Base-by-base conservation (phyloP, 1,139 yeast genomes). In the Candida tunisiensis region DNA sequence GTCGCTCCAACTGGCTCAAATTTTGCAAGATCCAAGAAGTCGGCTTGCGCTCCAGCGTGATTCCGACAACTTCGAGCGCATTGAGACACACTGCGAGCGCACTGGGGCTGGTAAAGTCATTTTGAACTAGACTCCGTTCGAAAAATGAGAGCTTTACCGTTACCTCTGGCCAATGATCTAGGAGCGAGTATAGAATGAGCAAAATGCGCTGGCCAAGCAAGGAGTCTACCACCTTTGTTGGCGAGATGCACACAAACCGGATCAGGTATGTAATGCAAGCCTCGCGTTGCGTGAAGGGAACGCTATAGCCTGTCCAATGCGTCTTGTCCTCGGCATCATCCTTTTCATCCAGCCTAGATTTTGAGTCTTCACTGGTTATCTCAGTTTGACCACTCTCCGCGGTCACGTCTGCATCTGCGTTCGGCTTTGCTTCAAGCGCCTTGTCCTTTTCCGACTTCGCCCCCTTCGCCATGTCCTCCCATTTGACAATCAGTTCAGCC, bases 221-320 rank as follows among this genome's bases (percentile, higher is more conserved):
- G 42, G 74, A 74, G 37, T 83, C 94, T 0, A 88, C 69, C 0
- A 88, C 88, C 37, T 91, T 64, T 34, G 78, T 85, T 3, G 83
- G 83, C 31, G 85, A 73, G 25, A 83, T 73, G 49, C 96, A 85
- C 21, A 85, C 77, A 41, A 79, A 83, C 31, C 96, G 61, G 25
- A 88, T 78, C 42, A 91, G 60, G 47, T 80, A 85, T 0, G 93
- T 83, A n/a, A 83, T 74, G 47, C 92, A 82, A 0, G 94, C 82
- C 48, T 85, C 96, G 25, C 92, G 62, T 45, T 80, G 85, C 14
- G 75, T 70, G 35, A 75, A 65, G 2, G 95, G 91, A 28, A 83
- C 71, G 3, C 60, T 47, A 39, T 73, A 77, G n/a, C n/a, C n/a
- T n/a, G n/a, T n/a, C n/a, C n/a, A n/a, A n/a, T n/a, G n/a, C n/a